phyloP scores from a whole-genome alignment of 345 rosid species.

The Eucalyptus marginata region DNA sequence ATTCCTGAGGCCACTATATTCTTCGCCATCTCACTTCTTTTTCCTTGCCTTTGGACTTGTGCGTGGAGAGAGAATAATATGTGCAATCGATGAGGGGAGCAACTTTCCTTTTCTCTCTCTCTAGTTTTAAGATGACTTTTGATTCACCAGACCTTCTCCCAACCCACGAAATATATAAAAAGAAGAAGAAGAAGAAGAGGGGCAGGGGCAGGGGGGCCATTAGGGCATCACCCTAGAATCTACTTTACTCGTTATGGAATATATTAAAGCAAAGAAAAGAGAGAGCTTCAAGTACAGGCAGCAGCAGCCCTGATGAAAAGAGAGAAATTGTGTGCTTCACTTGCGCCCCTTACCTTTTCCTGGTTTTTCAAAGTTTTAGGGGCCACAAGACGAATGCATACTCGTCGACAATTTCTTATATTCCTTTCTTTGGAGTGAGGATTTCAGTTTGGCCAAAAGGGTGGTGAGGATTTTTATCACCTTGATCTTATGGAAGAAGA shows the following conservation, averaged over 20 bases:
- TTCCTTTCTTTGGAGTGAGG: neutral
- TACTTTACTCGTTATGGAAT: neutral
- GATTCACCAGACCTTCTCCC: neutral
- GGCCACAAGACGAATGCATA: neutral
- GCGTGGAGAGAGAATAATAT: neutral
- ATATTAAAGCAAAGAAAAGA: neutral
- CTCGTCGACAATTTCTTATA: neutral
- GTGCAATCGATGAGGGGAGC: neutral
- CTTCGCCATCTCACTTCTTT: neutral
- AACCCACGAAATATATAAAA: neutral
- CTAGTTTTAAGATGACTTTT: neutral
- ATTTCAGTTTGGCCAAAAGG: neutral
- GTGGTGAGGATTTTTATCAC: neutral
- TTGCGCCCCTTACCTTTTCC: neutral
- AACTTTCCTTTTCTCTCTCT: neutral
- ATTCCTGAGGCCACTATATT: neutral
- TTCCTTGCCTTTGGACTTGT: neutral
- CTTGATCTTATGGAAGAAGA: neutral
- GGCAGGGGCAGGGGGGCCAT: neutral
- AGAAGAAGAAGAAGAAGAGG: neutral
- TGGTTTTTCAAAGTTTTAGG: neutral
- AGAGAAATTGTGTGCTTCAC: neutral
- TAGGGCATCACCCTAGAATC: conserved; percentile 1
- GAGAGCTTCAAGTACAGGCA: neutral
- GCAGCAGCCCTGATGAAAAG: neutral